Evolutionary conservation across 2,329 filamentous ascomycete species (phyloP).

Genomic region (Alternaria sp.): DNA sequence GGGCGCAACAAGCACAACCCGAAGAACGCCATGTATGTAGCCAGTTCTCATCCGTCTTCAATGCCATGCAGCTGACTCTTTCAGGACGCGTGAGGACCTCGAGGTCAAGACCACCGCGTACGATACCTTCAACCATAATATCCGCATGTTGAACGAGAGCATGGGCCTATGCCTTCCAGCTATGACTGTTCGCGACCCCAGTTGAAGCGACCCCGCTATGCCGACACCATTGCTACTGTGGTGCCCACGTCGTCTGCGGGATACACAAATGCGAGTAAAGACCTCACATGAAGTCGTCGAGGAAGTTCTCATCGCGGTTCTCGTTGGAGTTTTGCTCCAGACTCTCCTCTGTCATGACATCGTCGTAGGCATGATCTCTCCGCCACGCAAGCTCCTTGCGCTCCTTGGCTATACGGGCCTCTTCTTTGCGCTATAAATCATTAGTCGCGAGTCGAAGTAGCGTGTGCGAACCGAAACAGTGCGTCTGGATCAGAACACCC

Average conservation of each 20-base stretch:
- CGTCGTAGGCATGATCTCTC: constrained; percentile 97
- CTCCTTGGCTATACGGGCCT: constrained; percentile 75
- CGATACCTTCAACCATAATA: constrained; percentile 70
- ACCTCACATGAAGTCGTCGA: constrained; percentile 76
- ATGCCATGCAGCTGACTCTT: background rate
- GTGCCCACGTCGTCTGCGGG: constrained; percentile 5
- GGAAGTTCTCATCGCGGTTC: constrained; percentile 75
- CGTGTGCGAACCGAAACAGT: background rate
- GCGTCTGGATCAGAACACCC: background rate
- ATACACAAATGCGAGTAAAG: background rate
- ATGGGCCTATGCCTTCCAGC: constrained; percentile 67
- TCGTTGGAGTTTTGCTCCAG: constrained; percentile 83
- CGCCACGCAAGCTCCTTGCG: constrained; percentile 89
- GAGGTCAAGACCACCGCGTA: constrained; percentile 53
- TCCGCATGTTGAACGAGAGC: constrained; percentile 75
- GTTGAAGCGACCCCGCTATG: constrained; percentile 11
- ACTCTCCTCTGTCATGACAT: constrained; percentile 83
- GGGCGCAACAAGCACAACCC: constrained; percentile 36
- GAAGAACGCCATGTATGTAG: constrained; percentile 26
- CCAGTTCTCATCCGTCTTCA: background rate
- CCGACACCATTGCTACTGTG: constrained; percentile 8
- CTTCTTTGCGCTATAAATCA: constrained; percentile 71
- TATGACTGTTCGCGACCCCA: constrained; percentile 39
- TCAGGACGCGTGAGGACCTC: constrained; percentile 33
- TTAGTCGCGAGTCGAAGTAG: constrained; percentile 8